A percentile compares a stretch with the other conserved stretches of the same genome.
phyloP scores from a whole-genome alignment of 495 filamentous ascomycete species.

The Hamigera avellanea region DNA sequence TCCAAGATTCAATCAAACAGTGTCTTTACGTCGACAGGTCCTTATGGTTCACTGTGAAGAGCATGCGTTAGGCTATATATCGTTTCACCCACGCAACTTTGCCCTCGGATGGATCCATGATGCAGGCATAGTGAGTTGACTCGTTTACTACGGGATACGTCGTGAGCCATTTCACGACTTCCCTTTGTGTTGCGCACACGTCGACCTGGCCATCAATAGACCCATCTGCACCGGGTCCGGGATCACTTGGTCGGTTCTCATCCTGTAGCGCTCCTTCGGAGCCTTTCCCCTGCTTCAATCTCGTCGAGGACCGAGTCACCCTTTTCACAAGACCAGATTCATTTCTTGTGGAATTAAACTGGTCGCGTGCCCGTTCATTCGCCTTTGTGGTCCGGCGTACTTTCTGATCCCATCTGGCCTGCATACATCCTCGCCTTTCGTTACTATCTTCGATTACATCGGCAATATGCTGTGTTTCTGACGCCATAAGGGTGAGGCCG shows the following conservation, averaged over 20 bases:
- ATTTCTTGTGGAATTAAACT: background rate
- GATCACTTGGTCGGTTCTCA: constrained; percentile 4
- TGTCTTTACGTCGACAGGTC: too few relatives aligned
- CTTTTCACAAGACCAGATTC: background rate
- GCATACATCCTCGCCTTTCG: constrained; percentile 23
- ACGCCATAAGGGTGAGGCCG: constrained; percentile 7
- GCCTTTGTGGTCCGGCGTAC: constrained; percentile 7
- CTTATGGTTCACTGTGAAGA: too few relatives aligned
- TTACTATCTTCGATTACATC: constrained; percentile 30
- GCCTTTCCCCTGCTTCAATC: background rate
- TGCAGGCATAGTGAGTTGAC: constrained; percentile 37
- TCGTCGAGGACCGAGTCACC: constrained; percentile 1
- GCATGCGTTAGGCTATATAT: constrained; percentile 11
- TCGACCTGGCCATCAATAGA: constrained; percentile 4
- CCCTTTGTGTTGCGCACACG: constrained; percentile 13
- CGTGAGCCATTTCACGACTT: constrained; percentile 31
- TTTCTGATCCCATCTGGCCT: constrained; percentile 27
- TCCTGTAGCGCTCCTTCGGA: background rate
- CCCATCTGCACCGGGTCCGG: constrained; percentile 4
- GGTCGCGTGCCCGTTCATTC: background rate
- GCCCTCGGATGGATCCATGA: constrained; percentile 40
- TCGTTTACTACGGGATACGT: constrained; percentile 40
- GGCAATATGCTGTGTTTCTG: constrained; percentile 15
- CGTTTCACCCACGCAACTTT: constrained; percentile 28
- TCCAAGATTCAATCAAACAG: too few relatives aligned